Percentiles rank a stretch among this genome's conserved stretches.
These are phyloP conservation scores for Rhizoclosmatium sp. DNA, from an alignment of 192 early-diverging fungal species.

Conservation along the genomic window DNA sequence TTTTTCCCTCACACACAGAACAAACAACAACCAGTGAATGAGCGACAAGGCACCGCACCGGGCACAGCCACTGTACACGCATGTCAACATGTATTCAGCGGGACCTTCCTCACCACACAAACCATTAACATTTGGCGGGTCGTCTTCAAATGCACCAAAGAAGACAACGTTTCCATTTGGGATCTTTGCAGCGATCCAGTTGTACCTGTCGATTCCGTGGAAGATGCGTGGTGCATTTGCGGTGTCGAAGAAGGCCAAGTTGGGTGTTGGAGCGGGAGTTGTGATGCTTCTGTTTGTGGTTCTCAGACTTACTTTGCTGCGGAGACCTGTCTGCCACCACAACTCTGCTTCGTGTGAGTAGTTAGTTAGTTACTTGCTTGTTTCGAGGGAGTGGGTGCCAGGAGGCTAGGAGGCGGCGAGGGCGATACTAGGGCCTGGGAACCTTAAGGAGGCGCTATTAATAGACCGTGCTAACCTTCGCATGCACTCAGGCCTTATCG, in stretches of 20 bases:
- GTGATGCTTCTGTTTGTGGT: not conserved
- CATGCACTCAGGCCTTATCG: not conserved
- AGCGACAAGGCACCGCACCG: too few relatives aligned
- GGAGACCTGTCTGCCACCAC: constrained; percentile 17
- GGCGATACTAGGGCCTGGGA: too few relatives aligned
- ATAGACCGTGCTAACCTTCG: not conserved
- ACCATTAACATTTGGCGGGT: not conserved
- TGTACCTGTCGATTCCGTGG: constrained; percentile 10
- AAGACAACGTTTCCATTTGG: not conserved
- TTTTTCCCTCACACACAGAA: too few relatives aligned
- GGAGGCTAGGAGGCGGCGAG: too few relatives aligned
- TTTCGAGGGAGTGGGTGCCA: not conserved
- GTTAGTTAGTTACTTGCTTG: not conserved
- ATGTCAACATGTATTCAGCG: too few relatives aligned
- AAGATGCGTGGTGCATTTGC: constrained; percentile 8
- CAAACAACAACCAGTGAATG: too few relatives aligned
- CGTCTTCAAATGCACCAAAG: not conserved
- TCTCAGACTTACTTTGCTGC: not conserved
- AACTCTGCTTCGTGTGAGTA: constrained; percentile 14
- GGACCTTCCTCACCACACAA: too few relatives aligned
- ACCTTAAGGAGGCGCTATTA: too few relatives aligned
- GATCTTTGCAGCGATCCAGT: not conserved
- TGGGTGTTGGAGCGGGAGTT: not conserved
- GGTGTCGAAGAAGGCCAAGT: not conserved
- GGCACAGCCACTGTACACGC: too few relatives aligned